A percentile compares a stretch with the other conserved stretches of the same genome.
phyloP scores from a whole-genome alignment of 2,329 filamentous ascomycete genomes.

The Westerdykella aurantiaca region DNA sequence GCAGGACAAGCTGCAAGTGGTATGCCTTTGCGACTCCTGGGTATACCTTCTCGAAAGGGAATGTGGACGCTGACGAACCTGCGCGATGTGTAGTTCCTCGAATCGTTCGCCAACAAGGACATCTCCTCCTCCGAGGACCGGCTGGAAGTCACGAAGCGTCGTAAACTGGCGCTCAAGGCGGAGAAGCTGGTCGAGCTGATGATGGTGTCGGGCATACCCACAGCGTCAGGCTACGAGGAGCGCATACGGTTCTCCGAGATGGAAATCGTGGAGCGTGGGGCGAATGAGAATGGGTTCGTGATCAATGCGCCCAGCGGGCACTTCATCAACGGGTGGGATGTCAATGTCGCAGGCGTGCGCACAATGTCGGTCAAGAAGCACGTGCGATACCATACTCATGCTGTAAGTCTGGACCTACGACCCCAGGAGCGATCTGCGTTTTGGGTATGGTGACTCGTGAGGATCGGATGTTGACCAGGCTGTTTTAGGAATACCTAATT shows the following conservation, averaged over 20 bases:
- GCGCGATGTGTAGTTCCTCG: slow-evolving; percentile 63
- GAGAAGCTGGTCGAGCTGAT: slow-evolving; percentile 96
- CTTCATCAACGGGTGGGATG: slow-evolving; percentile 91
- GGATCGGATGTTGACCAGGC: not conserved
- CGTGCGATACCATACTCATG: slow-evolving; percentile 84
- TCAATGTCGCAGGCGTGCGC: slow-evolving; percentile 87
- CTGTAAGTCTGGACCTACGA: slow-evolving; percentile 52
- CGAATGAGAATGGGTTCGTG: slow-evolving; percentile 83
- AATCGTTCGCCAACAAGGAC: slow-evolving; percentile 94
- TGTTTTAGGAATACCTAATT: slow-evolving; percentile 72
- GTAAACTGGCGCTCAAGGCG: slow-evolving; percentile 86
- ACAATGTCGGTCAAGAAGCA: slow-evolving; percentile 77
- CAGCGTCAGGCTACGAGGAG: slow-evolving; percentile 95
- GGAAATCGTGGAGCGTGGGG: slow-evolving; percentile 89
- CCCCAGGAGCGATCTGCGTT: not conserved
- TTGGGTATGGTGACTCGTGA: not conserved
- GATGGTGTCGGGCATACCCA: slow-evolving; percentile 98
- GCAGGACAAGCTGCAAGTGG: slow-evolving; percentile 95
- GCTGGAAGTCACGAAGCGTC: slow-evolving; percentile 89
- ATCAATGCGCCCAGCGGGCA: slow-evolving; percentile 86
- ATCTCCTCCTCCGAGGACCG: slow-evolving; percentile 96
- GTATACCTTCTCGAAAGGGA: not conserved
- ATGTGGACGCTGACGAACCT: slow-evolving; percentile 13
- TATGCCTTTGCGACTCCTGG: slow-evolving; percentile 45
- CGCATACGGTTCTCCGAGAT: slow-evolving; percentile 94